Conservation (phyloP, 495 filamentous ascomycete genomes). For the Penicillium crystallinum region DNA sequence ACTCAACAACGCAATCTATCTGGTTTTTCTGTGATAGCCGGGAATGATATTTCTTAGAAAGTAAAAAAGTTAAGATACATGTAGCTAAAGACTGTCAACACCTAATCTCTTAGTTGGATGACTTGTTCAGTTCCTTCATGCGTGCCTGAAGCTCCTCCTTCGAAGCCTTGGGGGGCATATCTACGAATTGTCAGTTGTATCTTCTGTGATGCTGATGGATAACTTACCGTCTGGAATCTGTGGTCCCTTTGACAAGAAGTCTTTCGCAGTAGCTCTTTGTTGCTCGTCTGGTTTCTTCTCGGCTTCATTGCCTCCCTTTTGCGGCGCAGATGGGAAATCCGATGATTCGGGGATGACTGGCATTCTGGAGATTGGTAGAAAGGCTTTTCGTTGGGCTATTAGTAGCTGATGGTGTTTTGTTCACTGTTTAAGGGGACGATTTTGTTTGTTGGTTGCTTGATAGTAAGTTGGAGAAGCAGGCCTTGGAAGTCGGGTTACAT, state of each 20-base stretch:
- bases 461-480: background rate
- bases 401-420: too few species aligned
- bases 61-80: background rate
- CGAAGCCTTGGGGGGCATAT: constrained; percentile 53
- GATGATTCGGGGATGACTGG: constrained; percentile 34
- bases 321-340: constrained; percentile 17
- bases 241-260: constrained; percentile 42
- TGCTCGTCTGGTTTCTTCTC: constrained; percentile 18
- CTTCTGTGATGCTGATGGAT: background rate
- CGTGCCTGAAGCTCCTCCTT: constrained; percentile 63
- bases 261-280: constrained; percentile 31
- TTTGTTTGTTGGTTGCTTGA: background rate
- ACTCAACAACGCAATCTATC: background rate
- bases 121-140: constrained; percentile 61
- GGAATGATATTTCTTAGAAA: background rate
- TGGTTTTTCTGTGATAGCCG: too few species aligned
- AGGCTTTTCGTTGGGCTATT: background rate
- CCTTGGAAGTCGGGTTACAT: background rate
- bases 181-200: constrained; percentile 19
- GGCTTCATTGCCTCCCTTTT: constrained; percentile 21
- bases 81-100: background rate
- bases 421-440: too few species aligned
- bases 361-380: constrained; percentile 16
- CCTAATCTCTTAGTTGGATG: constrained; percentile 6
- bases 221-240: constrained; percentile 40